Evolutionary conservation across 2,329 filamentous ascomycete species (phyloP).

Genomic region (Pseudopithomyces maydicus): DNA sequence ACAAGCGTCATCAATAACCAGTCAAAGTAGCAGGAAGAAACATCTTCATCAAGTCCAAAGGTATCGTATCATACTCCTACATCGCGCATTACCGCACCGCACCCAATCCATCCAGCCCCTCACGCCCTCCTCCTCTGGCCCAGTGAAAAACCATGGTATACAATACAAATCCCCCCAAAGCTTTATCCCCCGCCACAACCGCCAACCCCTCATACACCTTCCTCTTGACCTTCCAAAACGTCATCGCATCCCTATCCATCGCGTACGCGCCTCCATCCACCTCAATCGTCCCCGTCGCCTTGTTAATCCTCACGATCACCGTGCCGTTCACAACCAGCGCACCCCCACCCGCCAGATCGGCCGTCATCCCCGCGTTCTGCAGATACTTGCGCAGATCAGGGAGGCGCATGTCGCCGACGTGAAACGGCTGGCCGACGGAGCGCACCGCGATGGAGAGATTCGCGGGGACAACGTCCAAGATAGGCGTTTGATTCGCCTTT

Average conservation of each 20-base stretch:
- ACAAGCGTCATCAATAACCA: too few species aligned
- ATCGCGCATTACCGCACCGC: not conserved
- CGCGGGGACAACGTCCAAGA: slow-evolving; percentile 64
- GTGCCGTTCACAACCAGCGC: slow-evolving; percentile 86
- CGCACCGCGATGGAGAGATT: slow-evolving; percentile 73
- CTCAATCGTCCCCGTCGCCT: slow-evolving; percentile 82
- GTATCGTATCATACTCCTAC: not conserved
- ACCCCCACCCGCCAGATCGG: slow-evolving; percentile 92
- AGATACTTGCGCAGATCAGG: slow-evolving; percentile 86
- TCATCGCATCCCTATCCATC: slow-evolving; percentile 56
- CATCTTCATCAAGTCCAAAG: not conserved
- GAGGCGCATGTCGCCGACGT: slow-evolving; percentile 89
- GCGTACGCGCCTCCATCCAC: slow-evolving; percentile 65
- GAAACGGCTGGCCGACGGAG: slow-evolving; percentile 82
- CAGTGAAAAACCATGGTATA: too few species aligned
- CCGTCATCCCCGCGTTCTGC: slow-evolving; percentile 79
- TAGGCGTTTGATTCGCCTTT: slow-evolving; percentile 55
- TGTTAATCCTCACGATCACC: slow-evolving; percentile 82
- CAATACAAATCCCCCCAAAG: not conserved
- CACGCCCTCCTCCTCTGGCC: too few species aligned
- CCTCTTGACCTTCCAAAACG: slow-evolving; percentile 84
- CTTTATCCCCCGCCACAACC: slow-evolving; percentile 77
- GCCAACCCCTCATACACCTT: slow-evolving; percentile 94
- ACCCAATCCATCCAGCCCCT: not conserved
- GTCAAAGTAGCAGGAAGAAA: not conserved